Conservation (phyloP, 352 stramenopile genomes). For the Aphanomyces euteiches region DNA sequence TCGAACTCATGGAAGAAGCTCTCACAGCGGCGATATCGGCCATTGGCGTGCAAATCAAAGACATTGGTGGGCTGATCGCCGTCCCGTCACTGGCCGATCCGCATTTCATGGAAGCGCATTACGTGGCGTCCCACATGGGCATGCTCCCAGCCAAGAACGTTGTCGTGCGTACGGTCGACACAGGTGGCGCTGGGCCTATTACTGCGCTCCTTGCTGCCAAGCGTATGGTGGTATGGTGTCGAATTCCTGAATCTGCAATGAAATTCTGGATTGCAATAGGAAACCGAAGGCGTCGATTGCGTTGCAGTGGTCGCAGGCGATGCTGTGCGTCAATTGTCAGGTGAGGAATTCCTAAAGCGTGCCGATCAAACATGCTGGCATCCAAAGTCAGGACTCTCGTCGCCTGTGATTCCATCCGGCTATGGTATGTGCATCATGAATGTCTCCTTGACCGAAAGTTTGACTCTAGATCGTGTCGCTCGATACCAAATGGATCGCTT, state of each 20-base stretch:
- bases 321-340: conserved; percentile 35
- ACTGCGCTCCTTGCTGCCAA: conserved; percentile 40
- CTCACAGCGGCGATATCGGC: conserved; percentile 10
- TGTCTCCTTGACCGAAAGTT: neutral
- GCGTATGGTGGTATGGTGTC: conserved; percentile 36
- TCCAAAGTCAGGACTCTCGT: conserved; percentile 8
- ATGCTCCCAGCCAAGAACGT: conserved; percentile 34
- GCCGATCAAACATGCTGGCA: conserved; percentile 34
- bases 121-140: conserved; percentile 38
- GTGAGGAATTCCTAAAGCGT: conserved; percentile 36
- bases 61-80: conserved; percentile 42
- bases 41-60: conserved; percentile 24
- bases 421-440: conserved; percentile 32
- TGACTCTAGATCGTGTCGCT: conserved; percentile 33
- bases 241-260: too few species aligned
- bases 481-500: conserved; percentile 41
- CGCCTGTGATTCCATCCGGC: conserved; percentile 32
- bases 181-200: conserved; percentile 42
- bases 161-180: conserved; percentile 38
- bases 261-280: conserved; percentile 1
- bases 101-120: conserved; percentile 49
- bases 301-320: conserved; percentile 46
- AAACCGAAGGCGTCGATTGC: conserved; percentile 37
- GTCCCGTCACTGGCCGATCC: conserved; percentile 37
- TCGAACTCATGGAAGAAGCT: conserved; percentile 29